Evolutionary conservation across 768 basidiomycete species (phyloP), one percentile per base, ranked within the genome.

Genomic region (Lactarius indigo): DNA sequence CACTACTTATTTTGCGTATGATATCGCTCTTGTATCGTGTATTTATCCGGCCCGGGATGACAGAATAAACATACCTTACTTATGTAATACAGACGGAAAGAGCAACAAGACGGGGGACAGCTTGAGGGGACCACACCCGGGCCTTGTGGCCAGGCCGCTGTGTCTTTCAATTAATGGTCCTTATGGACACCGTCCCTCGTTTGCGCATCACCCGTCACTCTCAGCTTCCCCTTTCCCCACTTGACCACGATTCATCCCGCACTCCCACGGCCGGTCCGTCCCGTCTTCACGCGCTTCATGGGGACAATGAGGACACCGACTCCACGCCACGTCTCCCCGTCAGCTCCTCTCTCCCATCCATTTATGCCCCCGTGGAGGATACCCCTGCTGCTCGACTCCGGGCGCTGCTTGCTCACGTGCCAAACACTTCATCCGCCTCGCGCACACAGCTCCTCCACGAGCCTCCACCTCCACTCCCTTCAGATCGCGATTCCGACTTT

Each of bases 401-500:
- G n/a, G 70, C 70, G 13, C 54, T 71, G 41, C 56, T 69, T 39
- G 54, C 59, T 20, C 59, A 63, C 35, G 59, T 64, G 30, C 63
- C 70, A 23, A 64, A 63, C 59, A 68, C 66, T 55, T 52, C 69
- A 50, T 68, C 69, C 18, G 59, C 26, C 31, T 57, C 64, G 30
- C 62, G 63, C 17, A 64, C 70, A 20, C 70, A 71, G 44, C 56
- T 69, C 23, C 64, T 69, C 47, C 65, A 64, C 57, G 70, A 69
- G 47, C 63, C 65, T 18, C 10, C 65, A 35, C 68, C 70, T 31
- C 57, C 61, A 1, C 61, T 68, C 9, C 62, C 70, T 37, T 71
- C 70, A 17, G 68, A 64, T 30, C 62, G 65, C 12, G 68, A 71
- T 23, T 71, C 70, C 23, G 68, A 71, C 63, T 71, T 71, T 59